These are phyloP conservation scores for Acer campestre DNA, from an alignment of 345 rosid species.

Conservation along the genomic window DNA sequence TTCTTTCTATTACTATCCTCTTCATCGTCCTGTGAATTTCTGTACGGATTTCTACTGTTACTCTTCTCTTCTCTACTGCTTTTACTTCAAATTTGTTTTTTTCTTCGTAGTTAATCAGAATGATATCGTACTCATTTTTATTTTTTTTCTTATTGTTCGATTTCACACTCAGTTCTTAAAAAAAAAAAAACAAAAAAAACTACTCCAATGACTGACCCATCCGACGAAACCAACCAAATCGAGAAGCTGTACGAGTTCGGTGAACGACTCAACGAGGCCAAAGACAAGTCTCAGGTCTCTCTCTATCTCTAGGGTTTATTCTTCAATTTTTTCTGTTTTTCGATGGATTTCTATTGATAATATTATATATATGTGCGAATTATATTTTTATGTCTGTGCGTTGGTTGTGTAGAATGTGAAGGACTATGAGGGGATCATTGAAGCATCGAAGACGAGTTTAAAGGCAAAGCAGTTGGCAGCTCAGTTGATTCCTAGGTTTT, in stretches of 20 bases:
- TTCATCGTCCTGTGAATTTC: background rate
- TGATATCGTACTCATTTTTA: slow-evolving; percentile 11
- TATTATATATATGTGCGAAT: background rate
- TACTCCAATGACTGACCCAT: slow-evolving; percentile 57
- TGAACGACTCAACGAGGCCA: slow-evolving; percentile 88
- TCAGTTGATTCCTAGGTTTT: slow-evolving; percentile 96
- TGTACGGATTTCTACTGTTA: slow-evolving; percentile 11
- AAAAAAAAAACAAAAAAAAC: slow-evolving; percentile 1
- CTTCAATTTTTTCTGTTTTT: background rate
- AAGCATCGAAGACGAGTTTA: slow-evolving; percentile 67
- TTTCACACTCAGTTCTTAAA: slow-evolving; percentile 40
- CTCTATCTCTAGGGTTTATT: slow-evolving; percentile 30
- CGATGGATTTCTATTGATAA: background rate
- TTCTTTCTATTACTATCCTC: background rate
- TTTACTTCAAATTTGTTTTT: background rate
- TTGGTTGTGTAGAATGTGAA: slow-evolving; percentile 56
- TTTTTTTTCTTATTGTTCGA: slow-evolving; percentile 23
- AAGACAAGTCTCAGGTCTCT: slow-evolving; percentile 90
- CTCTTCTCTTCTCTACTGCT: background rate
- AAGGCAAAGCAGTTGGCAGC: slow-evolving; percentile 97
- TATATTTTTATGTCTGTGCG: background rate
- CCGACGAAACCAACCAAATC: slow-evolving; percentile 75
- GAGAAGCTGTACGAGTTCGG: slow-evolving; percentile 98
- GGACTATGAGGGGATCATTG: slow-evolving; percentile 88
- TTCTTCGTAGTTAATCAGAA: background rate